Percentiles rank a stretch among this genome's conserved stretches.
Evolutionary conservation across 768 basidiomycete species (phyloP).

Genomic region (Auricularia cornea): DNA sequence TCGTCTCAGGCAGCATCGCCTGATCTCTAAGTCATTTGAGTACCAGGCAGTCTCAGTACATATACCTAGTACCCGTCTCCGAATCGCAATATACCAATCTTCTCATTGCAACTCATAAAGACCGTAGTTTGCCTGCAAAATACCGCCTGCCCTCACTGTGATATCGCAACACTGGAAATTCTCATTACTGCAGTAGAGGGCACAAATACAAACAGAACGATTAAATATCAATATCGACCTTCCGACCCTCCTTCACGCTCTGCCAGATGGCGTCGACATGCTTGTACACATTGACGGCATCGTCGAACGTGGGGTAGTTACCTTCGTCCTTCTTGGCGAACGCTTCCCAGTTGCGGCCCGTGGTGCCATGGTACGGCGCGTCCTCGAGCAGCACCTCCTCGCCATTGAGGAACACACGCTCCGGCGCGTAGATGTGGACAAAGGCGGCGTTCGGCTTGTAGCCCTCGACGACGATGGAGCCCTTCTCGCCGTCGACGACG

Average conservation of each 20-base stretch:
- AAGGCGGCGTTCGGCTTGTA: slow-evolving; percentile 8
- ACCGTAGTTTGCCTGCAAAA: too few species aligned
- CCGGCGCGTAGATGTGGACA: slow-evolving; percentile 18
- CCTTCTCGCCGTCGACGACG: slow-evolving; percentile 30
- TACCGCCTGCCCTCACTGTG: too few species aligned
- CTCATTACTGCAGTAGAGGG: too few species aligned
- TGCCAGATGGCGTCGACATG: slow-evolving; percentile 17
- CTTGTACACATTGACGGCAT: slow-evolving; percentile 18
- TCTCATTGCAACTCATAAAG: too few species aligned
- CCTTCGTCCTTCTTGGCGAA: slow-evolving; percentile 17
- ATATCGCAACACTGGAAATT: too few species aligned
- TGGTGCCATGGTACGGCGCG: background rate
- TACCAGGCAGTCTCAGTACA: too few species aligned
- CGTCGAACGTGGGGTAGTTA: slow-evolving; percentile 21
- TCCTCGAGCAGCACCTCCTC: slow-evolving; percentile 16
- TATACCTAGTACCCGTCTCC: too few species aligned
- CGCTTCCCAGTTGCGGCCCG: slow-evolving; percentile 13
- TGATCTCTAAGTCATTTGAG: too few species aligned
- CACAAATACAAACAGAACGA: too few species aligned
- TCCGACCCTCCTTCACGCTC: background rate
- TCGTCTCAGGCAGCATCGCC: too few species aligned
- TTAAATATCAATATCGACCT: background rate
- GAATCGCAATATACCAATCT: too few species aligned
- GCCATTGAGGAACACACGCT: slow-evolving; percentile 23
- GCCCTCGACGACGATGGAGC: slow-evolving; percentile 19